Evolutionary conservation across 2,329 filamentous ascomycete species (phyloP).

Genomic region (Zymoseptoria passerinii): DNA sequence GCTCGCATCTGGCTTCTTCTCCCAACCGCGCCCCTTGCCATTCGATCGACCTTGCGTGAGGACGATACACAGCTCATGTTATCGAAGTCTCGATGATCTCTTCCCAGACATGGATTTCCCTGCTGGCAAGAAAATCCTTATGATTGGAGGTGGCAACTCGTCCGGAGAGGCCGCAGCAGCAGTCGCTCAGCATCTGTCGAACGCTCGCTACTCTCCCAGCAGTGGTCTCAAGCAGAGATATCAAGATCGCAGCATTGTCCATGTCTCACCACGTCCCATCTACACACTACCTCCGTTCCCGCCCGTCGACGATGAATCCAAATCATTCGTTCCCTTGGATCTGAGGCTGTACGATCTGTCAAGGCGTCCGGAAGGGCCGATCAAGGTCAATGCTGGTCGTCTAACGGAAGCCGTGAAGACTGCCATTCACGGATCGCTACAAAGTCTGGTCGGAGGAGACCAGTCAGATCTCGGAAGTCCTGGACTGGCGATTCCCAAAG

Average conservation of each 20-base stretch:
- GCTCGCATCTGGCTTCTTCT: constrained; percentile 70
- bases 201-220: constrained; percentile 47
- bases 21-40: constrained; percentile 49
- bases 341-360: constrained; percentile 62
- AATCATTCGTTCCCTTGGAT: constrained; percentile 64
- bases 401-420: constrained; percentile 46
- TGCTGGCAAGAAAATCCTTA: constrained; percentile 53
- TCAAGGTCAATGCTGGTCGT: constrained; percentile 57
- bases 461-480: constrained; percentile 31
- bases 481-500: constrained; percentile 16
- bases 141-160: constrained; percentile 77
- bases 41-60: constrained; percentile 40
- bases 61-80: constrained; percentile 60
- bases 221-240: constrained; percentile 18
- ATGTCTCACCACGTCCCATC: constrained; percentile 60
- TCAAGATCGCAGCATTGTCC: constrained; percentile 50
- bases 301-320: constrained; percentile 27
- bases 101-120: constrained; percentile 8
- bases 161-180: constrained; percentile 68
- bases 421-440: constrained; percentile 22
- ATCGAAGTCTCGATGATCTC: constrained; percentile 45
- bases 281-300: constrained; percentile 59
- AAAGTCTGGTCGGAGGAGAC: constrained; percentile 37
- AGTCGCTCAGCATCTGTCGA: constrained; percentile 63
- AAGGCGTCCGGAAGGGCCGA: constrained; percentile 48